These are phyloP conservation scores for Amaranthus cruentus DNA, from an alignment of 148 eudicot species.

Conservation along the genomic window DNA sequence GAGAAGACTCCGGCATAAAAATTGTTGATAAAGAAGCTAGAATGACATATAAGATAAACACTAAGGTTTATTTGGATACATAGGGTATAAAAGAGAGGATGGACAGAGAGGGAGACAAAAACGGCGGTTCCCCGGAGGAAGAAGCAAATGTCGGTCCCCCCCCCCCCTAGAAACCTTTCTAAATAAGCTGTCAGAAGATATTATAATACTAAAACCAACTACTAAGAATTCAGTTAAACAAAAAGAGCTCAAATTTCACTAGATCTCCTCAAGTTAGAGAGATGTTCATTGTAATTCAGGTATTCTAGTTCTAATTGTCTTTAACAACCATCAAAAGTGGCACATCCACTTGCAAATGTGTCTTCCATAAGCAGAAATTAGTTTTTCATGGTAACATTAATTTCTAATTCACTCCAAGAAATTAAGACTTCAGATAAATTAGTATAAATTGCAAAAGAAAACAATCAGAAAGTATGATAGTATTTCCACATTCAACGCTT, in stretches of 20 bases:
- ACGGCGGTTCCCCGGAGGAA: no score
- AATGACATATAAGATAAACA: background rate
- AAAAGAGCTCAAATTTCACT: no score
- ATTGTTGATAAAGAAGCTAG: background rate
- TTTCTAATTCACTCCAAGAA: background rate
- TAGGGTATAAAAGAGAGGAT: no score
- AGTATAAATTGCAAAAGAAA: background rate
- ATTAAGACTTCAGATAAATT: background rate
- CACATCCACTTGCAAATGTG: background rate
- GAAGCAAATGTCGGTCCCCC: no score
- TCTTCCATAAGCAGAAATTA: background rate
- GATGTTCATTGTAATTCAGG: no score
- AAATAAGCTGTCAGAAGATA: no score
- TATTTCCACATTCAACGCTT: background rate
- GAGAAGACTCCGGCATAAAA: no score
- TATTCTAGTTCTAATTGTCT: no score
- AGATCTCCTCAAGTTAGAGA: no score
- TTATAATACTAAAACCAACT: background rate
- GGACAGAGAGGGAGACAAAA: no score
- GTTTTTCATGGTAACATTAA: background rate
- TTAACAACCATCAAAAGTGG: background rate
- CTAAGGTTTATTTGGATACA: no score
- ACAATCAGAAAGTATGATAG: background rate
- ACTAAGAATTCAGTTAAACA: background rate
- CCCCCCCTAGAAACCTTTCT: no score